These are phyloP conservation scores for Penicillium sp. DNA, from an alignment of 2,329 filamentous ascomycete genomes.

Conservation along the genomic window DNA sequence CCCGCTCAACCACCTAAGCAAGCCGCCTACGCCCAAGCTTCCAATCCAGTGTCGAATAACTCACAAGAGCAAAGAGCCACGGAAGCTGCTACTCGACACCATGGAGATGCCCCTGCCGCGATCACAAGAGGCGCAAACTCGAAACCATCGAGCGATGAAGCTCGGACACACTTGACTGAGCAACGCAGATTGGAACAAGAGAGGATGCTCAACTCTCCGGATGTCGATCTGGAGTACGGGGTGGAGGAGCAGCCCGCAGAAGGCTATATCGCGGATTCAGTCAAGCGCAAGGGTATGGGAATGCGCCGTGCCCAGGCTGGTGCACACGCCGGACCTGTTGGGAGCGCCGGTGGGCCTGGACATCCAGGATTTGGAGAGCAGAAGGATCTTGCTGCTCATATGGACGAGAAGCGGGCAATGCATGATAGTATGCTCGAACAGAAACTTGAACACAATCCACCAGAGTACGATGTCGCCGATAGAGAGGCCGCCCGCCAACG, in stretches of 20 bases:
- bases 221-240: constrained; percentile 37
- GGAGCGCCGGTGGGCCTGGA: constrained; percentile 30
- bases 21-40: constrained; percentile 33
- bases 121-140: constrained; percentile 27
- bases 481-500: constrained; percentile 26
- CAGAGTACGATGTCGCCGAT: constrained; percentile 23
- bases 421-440: constrained; percentile 35
- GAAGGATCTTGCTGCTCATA: constrained; percentile 29
- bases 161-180: constrained; percentile 19
- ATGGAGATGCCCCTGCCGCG: constrained; percentile 25
- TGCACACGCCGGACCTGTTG: constrained; percentile 38
- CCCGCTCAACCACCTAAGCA: constrained; percentile 37
- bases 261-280: constrained; percentile 35
- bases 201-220: constrained; percentile 16
- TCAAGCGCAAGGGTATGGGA: constrained; percentile 26
- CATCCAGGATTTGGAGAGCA: constrained; percentile 35
- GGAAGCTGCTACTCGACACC: constrained; percentile 5
- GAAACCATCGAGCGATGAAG: constrained; percentile 29
- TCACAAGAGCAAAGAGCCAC: constrained; percentile 26
- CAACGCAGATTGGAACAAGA: constrained; percentile 17
- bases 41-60: constrained; percentile 35
- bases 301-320: constrained; percentile 30
- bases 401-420: constrained; percentile 36
- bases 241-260: constrained; percentile 39
- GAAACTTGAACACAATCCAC: constrained; percentile 23